Conservation (phyloP, 305 asterid species). For the Fraxinus floribunda region DNA sequence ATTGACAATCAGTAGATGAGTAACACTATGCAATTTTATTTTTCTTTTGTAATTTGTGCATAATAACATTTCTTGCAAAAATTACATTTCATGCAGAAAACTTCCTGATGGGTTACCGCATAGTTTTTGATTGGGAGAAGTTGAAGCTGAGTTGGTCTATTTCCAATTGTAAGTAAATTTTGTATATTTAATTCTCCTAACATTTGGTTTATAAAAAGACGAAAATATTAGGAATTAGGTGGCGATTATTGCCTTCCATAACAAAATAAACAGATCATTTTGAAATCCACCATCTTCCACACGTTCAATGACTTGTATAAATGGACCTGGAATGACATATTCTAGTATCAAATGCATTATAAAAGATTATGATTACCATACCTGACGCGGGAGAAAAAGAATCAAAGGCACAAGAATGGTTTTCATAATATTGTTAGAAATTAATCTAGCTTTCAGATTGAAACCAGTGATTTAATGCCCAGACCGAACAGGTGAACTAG, state of each 20-base stretch:
- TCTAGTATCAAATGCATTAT: not conserved
- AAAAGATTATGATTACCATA: not conserved
- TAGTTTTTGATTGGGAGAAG: constrained; percentile 80
- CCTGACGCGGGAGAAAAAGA: not conserved
- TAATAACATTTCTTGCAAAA: constrained; percentile 5
- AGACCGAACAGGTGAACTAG: not conserved
- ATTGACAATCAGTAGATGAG: not conserved
- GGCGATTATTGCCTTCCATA: not conserved
- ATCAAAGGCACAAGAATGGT: not conserved
- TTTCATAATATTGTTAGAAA: not conserved
- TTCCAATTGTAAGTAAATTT: constrained; percentile 64
- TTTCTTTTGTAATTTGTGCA: not conserved
- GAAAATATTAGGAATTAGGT: not conserved
- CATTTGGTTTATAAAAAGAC: not conserved
- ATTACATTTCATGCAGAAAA: constrained; percentile 47
- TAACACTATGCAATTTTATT: not conserved
- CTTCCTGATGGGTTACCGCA: constrained; percentile 64
- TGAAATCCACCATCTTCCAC: constrained; percentile 1
- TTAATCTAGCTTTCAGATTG: not conserved
- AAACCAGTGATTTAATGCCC: not conserved
- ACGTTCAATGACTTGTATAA: not conserved
- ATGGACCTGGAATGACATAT: not conserved
- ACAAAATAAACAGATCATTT: not conserved
- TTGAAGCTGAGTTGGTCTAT: constrained; percentile 71
- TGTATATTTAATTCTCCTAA: not conserved